These are phyloP conservation scores for Pisolithus albus DNA, from an alignment of 768 basidiomycete genomes.

Conservation along the genomic window DNA sequence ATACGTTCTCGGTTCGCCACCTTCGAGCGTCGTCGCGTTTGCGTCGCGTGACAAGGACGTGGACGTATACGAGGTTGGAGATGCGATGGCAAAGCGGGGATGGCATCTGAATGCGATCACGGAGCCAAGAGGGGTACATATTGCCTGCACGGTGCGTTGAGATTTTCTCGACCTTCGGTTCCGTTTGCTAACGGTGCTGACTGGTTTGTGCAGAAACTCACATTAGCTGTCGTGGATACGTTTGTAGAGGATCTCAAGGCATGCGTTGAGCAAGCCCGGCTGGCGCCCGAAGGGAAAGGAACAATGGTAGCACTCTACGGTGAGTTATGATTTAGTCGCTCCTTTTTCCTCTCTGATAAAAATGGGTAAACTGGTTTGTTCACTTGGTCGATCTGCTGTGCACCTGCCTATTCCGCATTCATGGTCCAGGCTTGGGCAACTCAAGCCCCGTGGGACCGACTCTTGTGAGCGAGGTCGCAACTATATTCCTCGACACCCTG, in stretches of 20 bases:
- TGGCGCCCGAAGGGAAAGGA: slow-evolving; percentile 59
- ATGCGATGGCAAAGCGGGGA: slow-evolving; percentile 75
- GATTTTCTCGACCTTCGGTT: neutral
- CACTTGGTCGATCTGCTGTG: too few species aligned
- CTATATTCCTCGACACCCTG: slow-evolving; percentile 74
- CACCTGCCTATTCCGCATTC: too few species aligned
- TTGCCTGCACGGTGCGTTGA: slow-evolving; percentile 79
- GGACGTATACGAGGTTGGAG: slow-evolving; percentile 85
- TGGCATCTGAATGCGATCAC: slow-evolving; percentile 90
- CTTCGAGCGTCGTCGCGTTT: slow-evolving; percentile 88
- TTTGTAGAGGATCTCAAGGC: slow-evolving; percentile 83
- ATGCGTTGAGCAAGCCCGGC: slow-evolving; percentile 64
- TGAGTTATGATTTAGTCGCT: slow-evolving; percentile 29
- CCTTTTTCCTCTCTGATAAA: neutral
- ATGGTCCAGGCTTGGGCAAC: slow-evolving; percentile 59
- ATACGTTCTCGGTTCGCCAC: slow-evolving; percentile 83
- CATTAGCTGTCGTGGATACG: slow-evolving; percentile 65
- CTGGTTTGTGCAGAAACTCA: slow-evolving; percentile 51
- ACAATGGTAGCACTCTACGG: slow-evolving; percentile 91
- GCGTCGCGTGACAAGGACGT: slow-evolving; percentile 46
- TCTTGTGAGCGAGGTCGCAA: slow-evolving; percentile 71
- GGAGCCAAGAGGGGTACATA: slow-evolving; percentile 79
- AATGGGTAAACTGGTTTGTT: neutral
- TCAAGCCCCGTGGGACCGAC: slow-evolving; percentile 78
- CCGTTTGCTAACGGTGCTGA: neutral